A percentile compares a stretch with the other conserved stretches of the same genome.
These are phyloP conservation scores for Monosporascus sp. DNA, from an alignment of 2,329 filamentous ascomycete genomes.

Conservation along the genomic window DNA sequence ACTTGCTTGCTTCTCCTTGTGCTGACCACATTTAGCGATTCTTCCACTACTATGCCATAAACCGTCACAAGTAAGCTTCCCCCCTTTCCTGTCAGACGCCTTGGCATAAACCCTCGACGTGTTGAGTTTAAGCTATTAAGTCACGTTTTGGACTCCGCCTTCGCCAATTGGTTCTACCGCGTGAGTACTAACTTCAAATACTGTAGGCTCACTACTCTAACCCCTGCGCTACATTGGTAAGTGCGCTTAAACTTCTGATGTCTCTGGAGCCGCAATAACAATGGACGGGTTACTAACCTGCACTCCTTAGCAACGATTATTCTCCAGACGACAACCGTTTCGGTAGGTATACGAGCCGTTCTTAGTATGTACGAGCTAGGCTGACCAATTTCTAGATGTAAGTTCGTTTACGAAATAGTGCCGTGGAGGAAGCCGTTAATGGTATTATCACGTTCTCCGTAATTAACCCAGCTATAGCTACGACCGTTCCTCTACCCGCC, in stretches of 20 bases:
- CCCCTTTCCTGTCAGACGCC: neutral
- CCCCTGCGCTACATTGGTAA: constrained; percentile 46
- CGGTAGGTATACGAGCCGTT: constrained; percentile 7
- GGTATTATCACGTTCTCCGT: too few species aligned
- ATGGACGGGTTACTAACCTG: neutral
- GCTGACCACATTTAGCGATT: constrained; percentile 26
- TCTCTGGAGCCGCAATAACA: neutral
- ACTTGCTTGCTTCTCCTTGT: neutral
- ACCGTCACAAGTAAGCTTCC: constrained; percentile 51
- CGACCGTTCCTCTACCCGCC: constrained; percentile 34
- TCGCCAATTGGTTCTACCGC: too few species aligned
- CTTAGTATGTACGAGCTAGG: neutral
- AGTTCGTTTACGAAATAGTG: neutral
- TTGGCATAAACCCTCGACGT: too few species aligned
- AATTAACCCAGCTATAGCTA: constrained; percentile 13
- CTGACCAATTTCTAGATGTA: neutral
- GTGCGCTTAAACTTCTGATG: neutral
- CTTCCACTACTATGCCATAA: constrained; percentile 54
- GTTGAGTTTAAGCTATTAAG: too few species aligned
- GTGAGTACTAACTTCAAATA: neutral
- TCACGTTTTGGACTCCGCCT: too few species aligned
- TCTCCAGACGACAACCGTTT: constrained; percentile 39
- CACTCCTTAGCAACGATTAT: constrained; percentile 19
- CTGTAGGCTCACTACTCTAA: constrained; percentile 49
- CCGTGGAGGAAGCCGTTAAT: neutral